Percentiles rank a stretch among this genome's conserved stretches.
Evolutionary conservation across 495 filamentous ascomycete species (phyloP).

Genomic region (Lasiosphaeria miniovina): DNA sequence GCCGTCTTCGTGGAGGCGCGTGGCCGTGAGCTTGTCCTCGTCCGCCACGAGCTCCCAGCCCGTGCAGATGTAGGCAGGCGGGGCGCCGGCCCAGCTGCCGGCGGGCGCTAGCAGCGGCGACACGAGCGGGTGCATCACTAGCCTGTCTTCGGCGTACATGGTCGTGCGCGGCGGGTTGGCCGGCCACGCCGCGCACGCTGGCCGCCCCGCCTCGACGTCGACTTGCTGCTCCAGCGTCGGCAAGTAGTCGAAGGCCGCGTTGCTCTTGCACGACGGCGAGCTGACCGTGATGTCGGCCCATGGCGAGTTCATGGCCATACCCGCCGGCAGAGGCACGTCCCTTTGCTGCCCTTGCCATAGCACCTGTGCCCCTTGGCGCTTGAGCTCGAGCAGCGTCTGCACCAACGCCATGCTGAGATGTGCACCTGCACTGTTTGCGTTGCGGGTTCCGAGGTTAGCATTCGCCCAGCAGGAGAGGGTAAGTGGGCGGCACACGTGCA

Average conservation of each 20-base stretch:
- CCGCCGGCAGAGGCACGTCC: constrained; percentile 66
- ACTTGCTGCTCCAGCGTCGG: constrained; percentile 40
- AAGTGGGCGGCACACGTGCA: too few species aligned
- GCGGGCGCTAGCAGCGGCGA: constrained; percentile 56
- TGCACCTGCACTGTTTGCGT: constrained; percentile 64
- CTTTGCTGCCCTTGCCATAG: constrained; percentile 59
- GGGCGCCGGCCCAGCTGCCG: constrained; percentile 63
- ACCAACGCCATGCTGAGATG: constrained; percentile 70
- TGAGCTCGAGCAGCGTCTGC: constrained; percentile 70
- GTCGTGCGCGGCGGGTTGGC: constrained; percentile 62
- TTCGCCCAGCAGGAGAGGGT: too few species aligned
- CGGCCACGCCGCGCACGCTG: constrained; percentile 68
- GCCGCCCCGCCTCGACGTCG: constrained; percentile 38
- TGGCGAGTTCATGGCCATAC: constrained; percentile 63
- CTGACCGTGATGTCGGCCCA: constrained; percentile 62
- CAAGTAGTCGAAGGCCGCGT: constrained; percentile 73
- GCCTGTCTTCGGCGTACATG: constrained; percentile 61
- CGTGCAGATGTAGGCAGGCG: constrained; percentile 69
- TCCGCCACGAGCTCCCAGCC: constrained; percentile 81
- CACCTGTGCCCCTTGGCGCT: constrained; percentile 50
- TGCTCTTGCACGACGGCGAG: constrained; percentile 63
- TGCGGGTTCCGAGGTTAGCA: too few species aligned
- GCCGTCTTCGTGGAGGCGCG: constrained; percentile 56
- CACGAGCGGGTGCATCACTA: constrained; percentile 72
- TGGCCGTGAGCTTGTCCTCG: constrained; percentile 62